Conservation (phyloP, 2,329 filamentous ascomycete species). For the Phialemonium atrogriseum region DNA sequence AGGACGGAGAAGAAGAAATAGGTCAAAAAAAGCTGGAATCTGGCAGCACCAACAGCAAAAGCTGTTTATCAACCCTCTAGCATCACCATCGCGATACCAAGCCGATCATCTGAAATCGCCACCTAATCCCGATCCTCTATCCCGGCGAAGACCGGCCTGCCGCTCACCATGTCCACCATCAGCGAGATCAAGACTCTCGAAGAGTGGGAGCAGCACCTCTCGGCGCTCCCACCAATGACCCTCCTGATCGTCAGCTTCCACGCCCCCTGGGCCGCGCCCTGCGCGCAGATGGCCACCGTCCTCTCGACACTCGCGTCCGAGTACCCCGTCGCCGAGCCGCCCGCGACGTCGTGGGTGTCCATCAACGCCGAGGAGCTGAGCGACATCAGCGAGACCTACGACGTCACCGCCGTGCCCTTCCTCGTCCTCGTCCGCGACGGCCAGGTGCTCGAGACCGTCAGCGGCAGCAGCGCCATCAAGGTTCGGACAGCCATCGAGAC, state of each 20-base stretch:
- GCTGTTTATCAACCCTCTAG: too few species aligned
- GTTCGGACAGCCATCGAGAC: slow-evolving; percentile 80
- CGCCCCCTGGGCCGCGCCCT: slow-evolving; percentile 92
- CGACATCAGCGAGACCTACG: slow-evolving; percentile 85
- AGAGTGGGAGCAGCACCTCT: slow-evolving; percentile 63
- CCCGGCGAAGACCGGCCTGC: too few species aligned
- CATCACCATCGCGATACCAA: too few species aligned
- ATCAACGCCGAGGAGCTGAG: slow-evolving; percentile 92
- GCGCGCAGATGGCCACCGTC: slow-evolving; percentile 86
- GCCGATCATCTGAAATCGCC: too few species aligned
- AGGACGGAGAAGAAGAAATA: too few species aligned
- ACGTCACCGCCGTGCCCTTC: slow-evolving; percentile 90
- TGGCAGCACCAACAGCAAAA: too few species aligned
- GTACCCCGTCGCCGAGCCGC: slow-evolving; percentile 62
- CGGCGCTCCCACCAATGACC: slow-evolving; percentile 57
- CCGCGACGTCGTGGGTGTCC: slow-evolving; percentile 71
- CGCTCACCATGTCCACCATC: slow-evolving; percentile 60
- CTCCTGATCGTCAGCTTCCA: slow-evolving; percentile 90
- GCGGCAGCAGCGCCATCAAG: slow-evolving; percentile 80
- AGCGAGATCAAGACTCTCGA: slow-evolving; percentile 66
- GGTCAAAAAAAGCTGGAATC: too few species aligned
- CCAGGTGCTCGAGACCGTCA: slow-evolving; percentile 73
- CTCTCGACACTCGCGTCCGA: slow-evolving; percentile 78
- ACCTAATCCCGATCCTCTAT: too few species aligned
- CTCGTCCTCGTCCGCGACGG: slow-evolving; percentile 74